These are phyloP conservation scores for Gonium pectorale DNA, from an alignment of 139 green algal species.

Conservation along the genomic window DNA sequence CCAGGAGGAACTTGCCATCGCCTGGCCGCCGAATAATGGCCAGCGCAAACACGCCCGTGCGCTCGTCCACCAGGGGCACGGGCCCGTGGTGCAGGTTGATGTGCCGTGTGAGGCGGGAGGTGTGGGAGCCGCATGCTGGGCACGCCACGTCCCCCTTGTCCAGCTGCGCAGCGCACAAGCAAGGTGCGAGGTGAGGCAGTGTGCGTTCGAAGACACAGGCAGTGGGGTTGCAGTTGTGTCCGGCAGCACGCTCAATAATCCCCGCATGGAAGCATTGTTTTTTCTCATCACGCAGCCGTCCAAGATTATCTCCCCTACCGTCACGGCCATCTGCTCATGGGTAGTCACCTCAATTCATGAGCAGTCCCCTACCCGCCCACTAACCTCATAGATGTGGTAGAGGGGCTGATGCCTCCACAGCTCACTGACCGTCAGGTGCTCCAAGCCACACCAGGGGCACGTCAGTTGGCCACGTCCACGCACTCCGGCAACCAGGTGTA, in stretches of 20 bases:
- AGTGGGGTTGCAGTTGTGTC: neutral
- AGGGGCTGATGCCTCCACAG: slow-evolving; percentile 53
- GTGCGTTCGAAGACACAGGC: neutral
- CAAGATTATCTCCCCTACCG: neutral
- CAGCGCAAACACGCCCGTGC: slow-evolving; percentile 57
- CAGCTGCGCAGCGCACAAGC: neutral
- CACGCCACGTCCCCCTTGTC: neutral
- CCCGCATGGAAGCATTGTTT: neutral
- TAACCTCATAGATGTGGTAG: slow-evolving; percentile 52
- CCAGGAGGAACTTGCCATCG: slow-evolving; percentile 58
- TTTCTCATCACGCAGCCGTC: neutral
- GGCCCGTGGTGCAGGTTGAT: slow-evolving; percentile 47
- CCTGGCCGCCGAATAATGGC: slow-evolving; percentile 41
- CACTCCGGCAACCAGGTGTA: neutral
- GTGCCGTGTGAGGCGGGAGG: slow-evolving; percentile 44
- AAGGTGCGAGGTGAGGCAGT: neutral
- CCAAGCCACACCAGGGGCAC: slow-evolving; percentile 50
- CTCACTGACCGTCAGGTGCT: slow-evolving; percentile 20
- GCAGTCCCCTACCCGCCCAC: neutral
- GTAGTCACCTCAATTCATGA: neutral
- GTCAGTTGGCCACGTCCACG: neutral
- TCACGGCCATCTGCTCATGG: neutral
- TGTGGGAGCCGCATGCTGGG: neutral
- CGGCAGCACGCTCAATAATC: neutral
- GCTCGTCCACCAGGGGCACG: slow-evolving; percentile 3